These are phyloP conservation scores for Ilyonectria robusta DNA, from an alignment of 2,329 filamentous ascomycete genomes.

Conservation along the genomic window DNA sequence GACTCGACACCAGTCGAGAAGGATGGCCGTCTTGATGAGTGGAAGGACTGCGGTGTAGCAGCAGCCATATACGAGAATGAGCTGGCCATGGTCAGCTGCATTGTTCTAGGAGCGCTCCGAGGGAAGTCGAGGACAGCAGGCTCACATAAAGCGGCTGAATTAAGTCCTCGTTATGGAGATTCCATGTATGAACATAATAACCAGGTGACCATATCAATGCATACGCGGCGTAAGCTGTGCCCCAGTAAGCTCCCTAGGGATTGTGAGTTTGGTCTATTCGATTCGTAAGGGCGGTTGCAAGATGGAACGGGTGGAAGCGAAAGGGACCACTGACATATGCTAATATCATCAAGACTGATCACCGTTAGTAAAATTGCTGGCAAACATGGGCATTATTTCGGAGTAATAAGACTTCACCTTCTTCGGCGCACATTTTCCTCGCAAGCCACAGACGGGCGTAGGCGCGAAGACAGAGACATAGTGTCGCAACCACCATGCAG, in stretches of 20 bases:
- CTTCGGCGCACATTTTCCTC: conserved; percentile 18
- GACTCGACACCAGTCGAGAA: conserved; percentile 31
- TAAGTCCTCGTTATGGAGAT: conserved; percentile 23
- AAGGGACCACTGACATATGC: conserved; percentile 20
- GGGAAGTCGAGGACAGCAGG: neutral
- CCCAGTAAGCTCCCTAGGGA: conserved; percentile 29
- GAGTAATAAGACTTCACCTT: conserved; percentile 15
- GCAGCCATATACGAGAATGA: conserved; percentile 30
- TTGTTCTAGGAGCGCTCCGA: neutral
- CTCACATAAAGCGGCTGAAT: conserved; percentile 25
- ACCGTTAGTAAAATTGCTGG: neutral
- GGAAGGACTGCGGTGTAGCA: conserved; percentile 30
- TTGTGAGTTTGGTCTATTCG: conserved; percentile 11
- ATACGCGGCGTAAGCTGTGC: conserved; percentile 25
- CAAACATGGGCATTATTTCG: neutral
- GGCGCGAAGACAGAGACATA: conserved; percentile 19
- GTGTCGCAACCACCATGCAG: conserved; percentile 22
- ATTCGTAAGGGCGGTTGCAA: neutral
- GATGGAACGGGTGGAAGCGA: neutral
- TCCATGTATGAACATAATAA: conserved; percentile 31
- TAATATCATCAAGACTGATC: conserved; percentile 26
- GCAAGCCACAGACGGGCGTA: conserved; percentile 22
- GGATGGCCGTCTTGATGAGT: conserved; percentile 29
- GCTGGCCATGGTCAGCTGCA: neutral
- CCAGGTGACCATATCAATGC: conserved; percentile 24